phyloP scores from a whole-genome alignment of 139 green algal species.

The Chara braunii region DNA sequence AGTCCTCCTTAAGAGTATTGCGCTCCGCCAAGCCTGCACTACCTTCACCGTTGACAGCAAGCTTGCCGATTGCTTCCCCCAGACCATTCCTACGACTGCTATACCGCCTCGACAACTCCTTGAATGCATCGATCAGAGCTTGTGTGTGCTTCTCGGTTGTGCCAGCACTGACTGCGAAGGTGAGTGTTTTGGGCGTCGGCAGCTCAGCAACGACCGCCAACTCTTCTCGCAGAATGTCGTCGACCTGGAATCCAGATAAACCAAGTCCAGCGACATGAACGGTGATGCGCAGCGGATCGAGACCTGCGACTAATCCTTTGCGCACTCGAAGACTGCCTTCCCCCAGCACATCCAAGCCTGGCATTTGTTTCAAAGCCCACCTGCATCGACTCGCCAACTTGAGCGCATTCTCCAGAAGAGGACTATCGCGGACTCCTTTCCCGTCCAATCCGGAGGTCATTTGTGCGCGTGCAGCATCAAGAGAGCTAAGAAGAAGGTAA shows the following conservation, averaged over 20 bases:
- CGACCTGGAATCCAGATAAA: conserved; percentile 49
- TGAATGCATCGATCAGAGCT: not conserved
- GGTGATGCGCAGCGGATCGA: conserved; percentile 71
- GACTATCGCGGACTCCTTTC: not conserved
- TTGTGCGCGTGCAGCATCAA: conserved; percentile 68
- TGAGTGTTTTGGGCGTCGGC: conserved; percentile 53
- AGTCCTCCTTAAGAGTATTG: too few species aligned
- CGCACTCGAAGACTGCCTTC: not conserved
- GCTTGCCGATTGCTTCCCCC: too few species aligned
- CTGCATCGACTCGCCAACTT: not conserved
- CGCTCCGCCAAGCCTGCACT: too few species aligned
- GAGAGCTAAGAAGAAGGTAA: conserved; percentile 83
- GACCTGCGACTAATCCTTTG: not conserved
- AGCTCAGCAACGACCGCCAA: conserved; percentile 71
- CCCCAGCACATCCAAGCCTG: conserved; percentile 2
- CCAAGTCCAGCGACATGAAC: conserved; percentile 50
- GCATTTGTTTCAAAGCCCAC: not conserved
- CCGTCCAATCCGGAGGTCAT: not conserved
- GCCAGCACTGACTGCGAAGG: conserved; percentile 59
- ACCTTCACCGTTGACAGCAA: too few species aligned
- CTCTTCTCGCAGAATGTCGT: conserved; percentile 47
- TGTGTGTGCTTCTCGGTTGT: not conserved
- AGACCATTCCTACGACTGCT: too few species aligned
- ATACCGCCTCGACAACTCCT: not conserved
- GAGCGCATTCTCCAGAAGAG: not conserved